Percentiles rank a stretch among this genome's conserved stretches.
Evolutionary conservation across 352 stramenopile genomes (phyloP).

Genomic region (Phytophthora kernoviae): DNA sequence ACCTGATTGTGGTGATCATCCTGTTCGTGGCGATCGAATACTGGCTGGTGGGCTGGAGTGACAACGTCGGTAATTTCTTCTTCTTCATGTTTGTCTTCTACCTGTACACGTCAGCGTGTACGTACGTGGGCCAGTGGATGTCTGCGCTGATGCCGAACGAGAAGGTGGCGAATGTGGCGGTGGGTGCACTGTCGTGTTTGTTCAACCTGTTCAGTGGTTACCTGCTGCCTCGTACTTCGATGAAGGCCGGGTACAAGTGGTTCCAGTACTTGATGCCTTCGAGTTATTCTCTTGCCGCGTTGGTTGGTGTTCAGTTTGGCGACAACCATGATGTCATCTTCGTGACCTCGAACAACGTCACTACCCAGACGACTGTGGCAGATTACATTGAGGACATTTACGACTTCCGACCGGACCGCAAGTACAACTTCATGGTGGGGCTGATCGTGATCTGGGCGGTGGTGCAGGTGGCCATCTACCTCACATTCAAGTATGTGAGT

Average conservation of each 20-base stretch:
- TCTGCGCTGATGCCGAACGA: constrained; percentile 65
- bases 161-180: constrained; percentile 75
- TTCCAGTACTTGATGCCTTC: constrained; percentile 68
- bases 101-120: constrained; percentile 64
- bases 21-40: constrained; percentile 64
- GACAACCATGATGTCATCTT: constrained; percentile 31
- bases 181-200: constrained; percentile 61
- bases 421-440: constrained; percentile 51
- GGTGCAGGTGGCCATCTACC: constrained; percentile 58
- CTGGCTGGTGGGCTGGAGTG: constrained; percentile 57
- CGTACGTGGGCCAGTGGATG: constrained; percentile 76
- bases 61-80: constrained; percentile 34
- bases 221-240: constrained; percentile 46
- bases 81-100: constrained; percentile 48
- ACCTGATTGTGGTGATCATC: constrained; percentile 47
- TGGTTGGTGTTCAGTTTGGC: constrained; percentile 42
- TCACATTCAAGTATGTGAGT: constrained; percentile 73
- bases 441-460: constrained; percentile 64
- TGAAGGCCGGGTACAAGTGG: constrained; percentile 62
- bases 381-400: constrained; percentile 44
- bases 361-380: constrained; percentile 27
- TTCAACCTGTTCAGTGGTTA: constrained; percentile 70
- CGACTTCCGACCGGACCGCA: constrained; percentile 50
- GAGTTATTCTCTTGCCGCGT: constrained; percentile 49
- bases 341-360: constrained; percentile 5